Evolutionary conservation across 148 eudicot species (phyloP), one percentile per base, ranked within the genome.

Genomic region (Talinum fruticosum): DNA sequence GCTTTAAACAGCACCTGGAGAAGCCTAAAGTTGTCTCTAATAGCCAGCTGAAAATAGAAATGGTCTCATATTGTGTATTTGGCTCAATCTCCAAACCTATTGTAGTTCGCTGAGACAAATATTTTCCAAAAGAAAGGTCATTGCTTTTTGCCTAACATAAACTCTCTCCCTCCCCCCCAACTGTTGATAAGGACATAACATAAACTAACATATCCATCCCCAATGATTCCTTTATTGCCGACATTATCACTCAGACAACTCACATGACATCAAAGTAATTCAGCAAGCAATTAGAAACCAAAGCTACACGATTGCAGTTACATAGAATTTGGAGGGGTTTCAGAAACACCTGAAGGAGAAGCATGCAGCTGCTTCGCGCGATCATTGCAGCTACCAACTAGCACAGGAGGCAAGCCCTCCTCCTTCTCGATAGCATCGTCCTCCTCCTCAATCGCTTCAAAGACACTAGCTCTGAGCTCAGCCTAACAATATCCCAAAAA

Each of bases 381-480:
- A 37, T 96, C 97, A 81, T 96, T 93, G 84, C 97, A 96, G 71
- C 99, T 93, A 74, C 99, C 97, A 88, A 96, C 78, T 32, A 93
- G 80, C 47, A 97, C 99, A 68, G 99, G 91, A 82, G 99, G 99
- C 79, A 96, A 82, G 14, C 88, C 91, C 64, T 95, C 99, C 8
- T 96, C 97, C 70, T 89, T 96, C 79, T 89, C 97, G 76, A 93
- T 68, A 65, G 76, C 87, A 64, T 75, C 85, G 76, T 96, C 99
- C 85, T 96, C 99, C 80, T 96, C 97, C 84, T 96, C 99, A 44
- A 96, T 96, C 5, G 99, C 99, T 88, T 96, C 99, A 71, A 96
- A 96, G 13, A 96, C 99, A 85, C 93, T 91, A 35, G 99, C 97
- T 82, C 97, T 88, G 2, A 96, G 91, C 83, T 96, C 99, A 73